Base-by-base conservation (phyloP, 257 asterid genomes). In the Agastache rugosa region DNA sequence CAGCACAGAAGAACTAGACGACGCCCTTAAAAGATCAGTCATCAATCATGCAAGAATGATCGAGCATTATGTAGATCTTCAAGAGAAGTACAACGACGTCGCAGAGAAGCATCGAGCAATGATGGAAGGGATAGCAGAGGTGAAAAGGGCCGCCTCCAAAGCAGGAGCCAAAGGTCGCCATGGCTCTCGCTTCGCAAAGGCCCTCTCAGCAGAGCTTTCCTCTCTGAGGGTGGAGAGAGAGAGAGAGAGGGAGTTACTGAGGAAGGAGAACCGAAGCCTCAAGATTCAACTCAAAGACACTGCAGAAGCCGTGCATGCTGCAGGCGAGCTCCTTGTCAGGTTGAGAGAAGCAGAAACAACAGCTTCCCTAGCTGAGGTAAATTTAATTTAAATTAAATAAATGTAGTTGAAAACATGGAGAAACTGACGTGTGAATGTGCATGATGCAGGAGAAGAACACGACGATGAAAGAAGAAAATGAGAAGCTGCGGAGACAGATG, bases 261-360 rank as follows among this genome's bases (percentile, higher is more conserved):
- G 72, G 80, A 95, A 87, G 84, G 98, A 95, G 79, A 95, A 95
- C 55, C 82, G 72, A 41, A 88, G 93, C 53, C 82, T 92, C 3
- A 92, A 81, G 76, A 65, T 82, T 48, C 99, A 92, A 73, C 96
- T 95, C 35, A 88, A 90, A 78, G 99, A 95, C 85, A 92, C 98
- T 44, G 97, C 97, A 20, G 99, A 92, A 85, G 98, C 99, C 11
- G 96, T 95, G 71, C 98, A 95, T 56, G 97, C 99, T 16, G 99
- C 99, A 1, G 98, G 99, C 9, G 99, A 92, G 82, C 84, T 95
- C 39, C 96, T 95, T 55, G 96, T 83, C 39, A 79, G 99, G 79
- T 72, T 95, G 88, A 89, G 87, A 81, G 98, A 95, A 87, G 96
- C 98, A 2, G 98, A 95, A 78, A 96, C 89, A 82, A 71, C 96